These are phyloP conservation scores for Styphnolobium japonicum DNA, from an alignment of 306 rosid species.

Conservation along the genomic window DNA sequence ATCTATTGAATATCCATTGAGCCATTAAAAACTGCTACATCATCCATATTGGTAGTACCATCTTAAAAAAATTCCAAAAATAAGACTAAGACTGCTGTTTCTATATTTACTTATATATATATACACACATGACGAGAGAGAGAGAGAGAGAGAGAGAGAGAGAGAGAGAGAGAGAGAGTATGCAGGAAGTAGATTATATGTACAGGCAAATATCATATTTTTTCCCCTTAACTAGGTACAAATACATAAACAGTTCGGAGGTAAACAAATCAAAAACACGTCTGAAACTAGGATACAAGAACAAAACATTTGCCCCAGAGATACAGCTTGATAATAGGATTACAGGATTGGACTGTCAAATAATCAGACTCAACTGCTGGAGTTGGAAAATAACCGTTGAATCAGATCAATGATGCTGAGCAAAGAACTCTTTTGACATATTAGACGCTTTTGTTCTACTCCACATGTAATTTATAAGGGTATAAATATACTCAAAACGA, in stretches of 20 bases:
- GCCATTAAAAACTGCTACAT: too few relatives aligned
- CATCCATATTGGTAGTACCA: too few relatives aligned
- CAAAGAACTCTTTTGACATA: constrained; percentile 11
- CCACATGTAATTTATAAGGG: constrained; percentile 28
- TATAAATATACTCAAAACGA: constrained; percentile 19
- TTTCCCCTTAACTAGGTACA: neutral
- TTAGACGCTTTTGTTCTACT: constrained; percentile 34
- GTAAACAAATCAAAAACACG: constrained; percentile 20
- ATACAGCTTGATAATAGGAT: neutral
- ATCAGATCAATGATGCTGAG: constrained; percentile 23
- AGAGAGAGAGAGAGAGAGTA: too few relatives aligned
- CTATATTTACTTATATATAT: too few relatives aligned
- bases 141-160: too few relatives aligned
- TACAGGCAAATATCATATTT: too few relatives aligned
- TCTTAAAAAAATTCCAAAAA: too few relatives aligned
- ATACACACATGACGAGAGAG: too few relatives aligned
- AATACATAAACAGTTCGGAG: constrained; percentile 14
- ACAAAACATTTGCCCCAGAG: constrained; percentile 9
- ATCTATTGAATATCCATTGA: too few relatives aligned
- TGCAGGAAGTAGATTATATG: too few relatives aligned
- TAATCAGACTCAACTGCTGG: constrained; percentile 6
- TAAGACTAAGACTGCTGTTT: too few relatives aligned
- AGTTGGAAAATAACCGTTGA: constrained; percentile 4
- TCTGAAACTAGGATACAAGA: neutral
- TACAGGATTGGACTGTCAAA: constrained; percentile 16